Conservation (phyloP, 106 monocot species). For the Dactylorhiza incarnata region DNA sequence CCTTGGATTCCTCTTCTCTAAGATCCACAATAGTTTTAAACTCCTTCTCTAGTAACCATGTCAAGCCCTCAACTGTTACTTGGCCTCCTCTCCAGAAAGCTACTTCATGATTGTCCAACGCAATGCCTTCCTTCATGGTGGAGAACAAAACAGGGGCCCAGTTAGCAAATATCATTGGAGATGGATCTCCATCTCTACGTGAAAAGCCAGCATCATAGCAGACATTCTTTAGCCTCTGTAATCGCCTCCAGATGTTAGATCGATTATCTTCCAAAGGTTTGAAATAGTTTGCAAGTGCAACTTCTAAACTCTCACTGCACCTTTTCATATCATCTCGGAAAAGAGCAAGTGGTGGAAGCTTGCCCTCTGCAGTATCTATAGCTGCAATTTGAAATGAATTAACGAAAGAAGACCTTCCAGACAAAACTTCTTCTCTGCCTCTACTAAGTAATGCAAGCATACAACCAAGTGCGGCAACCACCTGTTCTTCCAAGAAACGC, state of each 20-base stretch:
- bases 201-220: constrained; percentile 96
- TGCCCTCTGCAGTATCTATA: constrained; percentile 43
- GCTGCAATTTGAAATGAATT: constrained; percentile 43
- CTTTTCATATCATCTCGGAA: constrained; percentile 91
- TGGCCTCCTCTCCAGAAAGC: constrained; percentile 99
- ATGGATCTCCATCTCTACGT: constrained; percentile 53
- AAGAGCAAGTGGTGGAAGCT: constrained; percentile 78
- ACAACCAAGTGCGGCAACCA: constrained; percentile 69
- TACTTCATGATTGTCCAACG: constrained; percentile 48
- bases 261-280: constrained; percentile 36
- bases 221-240: constrained; percentile 87
- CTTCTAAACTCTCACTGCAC: constrained; percentile 85
- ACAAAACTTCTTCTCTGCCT: constrained; percentile 80
- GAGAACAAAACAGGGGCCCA: constrained; percentile 78
- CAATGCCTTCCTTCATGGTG: constrained; percentile 21
- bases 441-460: constrained; percentile 68
- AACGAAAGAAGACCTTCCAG: constrained; percentile 58
- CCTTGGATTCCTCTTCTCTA: constrained; percentile 52
- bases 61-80: constrained; percentile 82
- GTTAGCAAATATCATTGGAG: constrained; percentile 75
- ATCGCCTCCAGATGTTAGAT: constrained; percentile 59
- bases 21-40: constrained; percentile 96
- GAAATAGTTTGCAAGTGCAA: constrained; percentile 78
- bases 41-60: constrained; percentile 69
- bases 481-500: constrained; percentile 69